These are phyloP conservation scores for Cryptococcus sp. DNA, from an alignment of 1,284 basidiomycete genomes.

Conservation along the genomic window DNA sequence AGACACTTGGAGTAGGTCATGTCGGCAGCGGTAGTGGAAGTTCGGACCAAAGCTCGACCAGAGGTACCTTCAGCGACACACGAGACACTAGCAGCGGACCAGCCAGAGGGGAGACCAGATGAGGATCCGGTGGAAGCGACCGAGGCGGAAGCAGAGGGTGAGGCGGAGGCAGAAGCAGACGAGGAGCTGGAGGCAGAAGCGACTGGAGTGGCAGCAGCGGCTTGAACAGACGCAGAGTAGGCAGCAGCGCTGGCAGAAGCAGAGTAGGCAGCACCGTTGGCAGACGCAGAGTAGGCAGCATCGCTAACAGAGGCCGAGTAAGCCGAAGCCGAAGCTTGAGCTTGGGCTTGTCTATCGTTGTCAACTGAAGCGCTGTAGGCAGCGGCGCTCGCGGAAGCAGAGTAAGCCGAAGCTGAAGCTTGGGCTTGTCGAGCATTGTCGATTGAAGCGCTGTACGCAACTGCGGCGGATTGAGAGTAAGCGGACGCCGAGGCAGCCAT, in stretches of 20 bases:
- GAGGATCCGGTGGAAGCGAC: not conserved
- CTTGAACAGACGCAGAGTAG: not conserved
- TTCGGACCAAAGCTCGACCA: slow-evolving; percentile 29
- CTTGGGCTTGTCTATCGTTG: not conserved
- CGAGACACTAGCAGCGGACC: slow-evolving; percentile 19
- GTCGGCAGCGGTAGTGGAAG: slow-evolving; percentile 8
- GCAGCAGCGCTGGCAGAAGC: slow-evolving; percentile 4
- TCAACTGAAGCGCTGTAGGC: not conserved
- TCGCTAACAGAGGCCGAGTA: not conserved
- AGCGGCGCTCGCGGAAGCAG: not conserved
- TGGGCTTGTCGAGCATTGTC: not conserved
- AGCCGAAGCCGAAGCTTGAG: not conserved
- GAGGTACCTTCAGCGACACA: slow-evolving; percentile 34
- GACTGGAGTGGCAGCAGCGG: slow-evolving; percentile 6
- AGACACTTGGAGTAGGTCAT: slow-evolving; percentile 25
- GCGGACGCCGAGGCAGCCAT: not conserved
- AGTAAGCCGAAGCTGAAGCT: not conserved
- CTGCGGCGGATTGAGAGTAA: not conserved
- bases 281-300: not conserved
- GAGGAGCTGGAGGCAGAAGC: slow-evolving; percentile 5
- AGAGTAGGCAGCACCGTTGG: slow-evolving; percentile 1
- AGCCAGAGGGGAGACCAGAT: slow-evolving; percentile 26
- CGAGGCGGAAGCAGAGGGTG: not conserved
- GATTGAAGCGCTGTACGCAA: not conserved
- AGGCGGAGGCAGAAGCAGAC: not conserved